Evolutionary conservation across 83 land plant genomes (phyloP).

Genomic region (Isoetes engelmannii): DNA sequence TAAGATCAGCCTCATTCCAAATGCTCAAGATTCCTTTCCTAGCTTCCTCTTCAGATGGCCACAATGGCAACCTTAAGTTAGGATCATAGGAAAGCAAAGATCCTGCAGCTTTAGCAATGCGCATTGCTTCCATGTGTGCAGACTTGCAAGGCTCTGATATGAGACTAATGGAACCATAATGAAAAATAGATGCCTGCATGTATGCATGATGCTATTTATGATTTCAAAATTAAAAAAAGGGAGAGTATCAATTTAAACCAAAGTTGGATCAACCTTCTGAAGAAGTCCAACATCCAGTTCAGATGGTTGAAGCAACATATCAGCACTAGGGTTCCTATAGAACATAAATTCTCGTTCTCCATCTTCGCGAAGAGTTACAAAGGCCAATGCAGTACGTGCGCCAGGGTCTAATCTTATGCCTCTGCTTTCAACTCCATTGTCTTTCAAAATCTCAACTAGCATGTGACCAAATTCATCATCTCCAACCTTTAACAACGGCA

Average conservation of each 20-base stretch:
- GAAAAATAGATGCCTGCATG: slow-evolving; percentile 50
- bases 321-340: slow-evolving; percentile 13
- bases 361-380: slow-evolving; percentile 13
- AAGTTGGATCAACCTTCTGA: neutral
- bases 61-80: slow-evolving; percentile 62
- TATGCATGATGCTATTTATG: neutral
- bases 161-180: slow-evolving; percentile 77
- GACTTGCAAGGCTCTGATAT: slow-evolving; percentile 67
- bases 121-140: slow-evolving; percentile 61
- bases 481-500: neutral
- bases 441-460: slow-evolving; percentile 9
- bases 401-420: slow-evolving; percentile 2
- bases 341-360: slow-evolving; percentile 16
- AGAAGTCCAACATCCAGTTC: slow-evolving; percentile 12
- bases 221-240: neutral
- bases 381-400: slow-evolving; percentile 3
- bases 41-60: slow-evolving; percentile 73
- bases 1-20: slow-evolving; percentile 72
- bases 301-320: slow-evolving; percentile 6
- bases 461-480: slow-evolving; percentile 12
- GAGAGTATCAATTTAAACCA: neutral
- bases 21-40: slow-evolving; percentile 59
- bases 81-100: slow-evolving; percentile 73
- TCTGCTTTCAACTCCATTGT: slow-evolving; percentile 7
- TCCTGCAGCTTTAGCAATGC: slow-evolving; percentile 48